phyloP scores from a whole-genome alignment of 768 basidiomycete genomes.

The Serpula lacrymans region DNA sequence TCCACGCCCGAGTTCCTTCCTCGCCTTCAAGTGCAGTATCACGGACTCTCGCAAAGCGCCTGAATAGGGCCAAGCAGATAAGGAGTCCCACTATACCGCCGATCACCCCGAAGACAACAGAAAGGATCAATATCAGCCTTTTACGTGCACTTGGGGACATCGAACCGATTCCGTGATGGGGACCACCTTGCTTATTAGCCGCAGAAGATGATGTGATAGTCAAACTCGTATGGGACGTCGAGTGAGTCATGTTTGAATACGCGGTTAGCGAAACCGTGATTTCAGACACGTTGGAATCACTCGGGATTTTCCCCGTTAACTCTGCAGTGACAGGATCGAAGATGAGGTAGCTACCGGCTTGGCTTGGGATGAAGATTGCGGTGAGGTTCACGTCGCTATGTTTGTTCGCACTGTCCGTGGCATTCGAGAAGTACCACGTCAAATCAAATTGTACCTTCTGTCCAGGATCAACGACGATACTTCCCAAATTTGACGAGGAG shows the following conservation, averaged over 20 bases:
- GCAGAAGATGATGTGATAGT: conserved; percentile 42
- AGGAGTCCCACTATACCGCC: conserved; percentile 57
- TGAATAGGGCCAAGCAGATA: conserved; percentile 50
- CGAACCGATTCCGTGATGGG: conserved; percentile 23
- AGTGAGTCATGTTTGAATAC: conserved; percentile 61
- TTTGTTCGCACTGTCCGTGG: conserved; percentile 31
- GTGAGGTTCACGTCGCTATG: conserved; percentile 49
- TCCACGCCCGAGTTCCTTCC: conserved; percentile 55
- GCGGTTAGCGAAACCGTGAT: conserved; percentile 62
- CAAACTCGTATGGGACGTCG: conserved; percentile 65
- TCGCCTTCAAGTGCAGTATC: conserved; percentile 62
- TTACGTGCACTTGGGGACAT: conserved; percentile 42
- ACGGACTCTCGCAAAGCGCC: conserved; percentile 53
- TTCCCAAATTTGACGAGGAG: conserved; percentile 49
- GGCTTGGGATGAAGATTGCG: conserved; percentile 50
- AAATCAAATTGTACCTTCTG: conserved; percentile 52
- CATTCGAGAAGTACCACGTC: conserved; percentile 52
- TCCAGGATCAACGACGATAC: conserved; percentile 51
- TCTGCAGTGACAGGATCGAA: conserved; percentile 45
- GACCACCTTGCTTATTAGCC: conserved; percentile 34
- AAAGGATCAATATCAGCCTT: conserved; percentile 54
- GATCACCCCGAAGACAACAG: conserved; percentile 58
- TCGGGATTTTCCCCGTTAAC: conserved; percentile 58
- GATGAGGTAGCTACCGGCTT: conserved; percentile 46
- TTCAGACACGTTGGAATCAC: conserved; percentile 36